Percentiles rank a stretch among this genome's conserved stretches.
Conservation (phyloP, 2,329 filamentous ascomycete genomes). For the Tolypocladium tundrense region DNA sequence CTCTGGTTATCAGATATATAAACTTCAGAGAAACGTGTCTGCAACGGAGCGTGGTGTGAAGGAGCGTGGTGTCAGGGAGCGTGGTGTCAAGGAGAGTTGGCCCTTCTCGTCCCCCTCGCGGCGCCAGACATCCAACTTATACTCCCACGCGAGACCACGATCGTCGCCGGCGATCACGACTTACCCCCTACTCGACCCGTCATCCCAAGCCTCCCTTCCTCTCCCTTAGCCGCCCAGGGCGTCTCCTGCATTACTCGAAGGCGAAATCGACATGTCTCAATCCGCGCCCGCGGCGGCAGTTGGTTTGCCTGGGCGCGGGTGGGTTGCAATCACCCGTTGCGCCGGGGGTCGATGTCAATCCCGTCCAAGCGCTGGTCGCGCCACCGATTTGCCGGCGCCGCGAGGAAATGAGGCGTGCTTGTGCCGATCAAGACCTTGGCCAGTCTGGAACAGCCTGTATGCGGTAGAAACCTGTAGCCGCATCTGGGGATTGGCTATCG, state of each 20-base stretch:
- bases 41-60: not conserved
- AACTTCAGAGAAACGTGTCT: not conserved
- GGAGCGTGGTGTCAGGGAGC: not conserved
- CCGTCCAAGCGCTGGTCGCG: not conserved
- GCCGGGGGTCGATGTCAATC: not conserved
- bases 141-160: not conserved
- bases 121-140: not conserved
- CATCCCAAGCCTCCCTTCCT: not conserved
- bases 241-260: too few relatives aligned
- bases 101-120: not conserved
- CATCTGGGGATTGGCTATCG: not conserved
- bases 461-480: too few relatives aligned
- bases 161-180: not conserved
- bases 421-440: too few relatives aligned
- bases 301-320: too few relatives aligned
- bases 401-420: not conserved
- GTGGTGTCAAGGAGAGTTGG: not conserved
- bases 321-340: too few relatives aligned
- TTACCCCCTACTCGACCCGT: not conserved
- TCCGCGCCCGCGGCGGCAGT: not conserved
- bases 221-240: too few relatives aligned
- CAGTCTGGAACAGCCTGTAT: too few relatives aligned
- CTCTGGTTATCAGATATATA: not conserved
- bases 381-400: not conserved
- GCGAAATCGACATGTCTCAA: not conserved